phyloP scores from a whole-genome alignment of 192 early-diverging fungal genomes.

The Podila minutissima region DNA sequence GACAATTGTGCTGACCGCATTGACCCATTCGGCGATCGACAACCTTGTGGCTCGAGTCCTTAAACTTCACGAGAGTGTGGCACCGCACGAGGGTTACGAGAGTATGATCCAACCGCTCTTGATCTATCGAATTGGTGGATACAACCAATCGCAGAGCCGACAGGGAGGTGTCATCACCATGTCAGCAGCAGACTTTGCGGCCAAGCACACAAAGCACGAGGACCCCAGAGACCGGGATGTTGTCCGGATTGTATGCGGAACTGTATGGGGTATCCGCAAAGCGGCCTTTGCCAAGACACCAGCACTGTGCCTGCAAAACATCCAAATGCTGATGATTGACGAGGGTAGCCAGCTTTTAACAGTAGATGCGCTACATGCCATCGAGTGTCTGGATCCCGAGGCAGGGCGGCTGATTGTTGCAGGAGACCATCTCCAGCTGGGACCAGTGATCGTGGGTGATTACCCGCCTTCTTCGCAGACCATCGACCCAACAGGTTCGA shows the following conservation, averaged over 20 bases:
- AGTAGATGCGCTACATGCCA: constrained; percentile 52
- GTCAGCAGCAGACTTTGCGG: constrained; percentile 40
- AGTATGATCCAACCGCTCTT: constrained; percentile 6
- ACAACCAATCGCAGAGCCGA: constrained; percentile 4
- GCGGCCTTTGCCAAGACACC: constrained; percentile 12
- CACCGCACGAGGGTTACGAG: constrained; percentile 20
- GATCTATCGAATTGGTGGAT: constrained; percentile 35
- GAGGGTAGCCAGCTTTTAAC: constrained; percentile 55
- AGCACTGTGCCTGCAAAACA: constrained; percentile 30
- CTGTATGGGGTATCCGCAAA: constrained; percentile 31
- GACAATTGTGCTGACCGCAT: constrained; percentile 60
- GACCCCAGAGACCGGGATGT: constrained; percentile 6
- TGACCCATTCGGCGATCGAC: constrained; percentile 57
- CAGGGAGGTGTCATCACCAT: constrained; percentile 3
- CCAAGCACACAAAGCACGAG: constrained; percentile 38
- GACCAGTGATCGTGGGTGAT: constrained; percentile 56
- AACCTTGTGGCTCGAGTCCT: constrained; percentile 51
- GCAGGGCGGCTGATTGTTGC: constrained; percentile 57
- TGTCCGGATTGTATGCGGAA: constrained; percentile 29
- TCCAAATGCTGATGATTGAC: constrained; percentile 51
- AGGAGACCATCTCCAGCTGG: constrained; percentile 66
- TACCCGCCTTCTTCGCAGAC: constrained; percentile 50
- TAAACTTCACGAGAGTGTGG: constrained; percentile 26
- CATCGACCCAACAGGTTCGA: constrained; percentile 56
- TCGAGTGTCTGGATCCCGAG: constrained; percentile 51